Conservation (phyloP, 75 land plant genomes). For the Adiantum capillusveneris region DNA sequence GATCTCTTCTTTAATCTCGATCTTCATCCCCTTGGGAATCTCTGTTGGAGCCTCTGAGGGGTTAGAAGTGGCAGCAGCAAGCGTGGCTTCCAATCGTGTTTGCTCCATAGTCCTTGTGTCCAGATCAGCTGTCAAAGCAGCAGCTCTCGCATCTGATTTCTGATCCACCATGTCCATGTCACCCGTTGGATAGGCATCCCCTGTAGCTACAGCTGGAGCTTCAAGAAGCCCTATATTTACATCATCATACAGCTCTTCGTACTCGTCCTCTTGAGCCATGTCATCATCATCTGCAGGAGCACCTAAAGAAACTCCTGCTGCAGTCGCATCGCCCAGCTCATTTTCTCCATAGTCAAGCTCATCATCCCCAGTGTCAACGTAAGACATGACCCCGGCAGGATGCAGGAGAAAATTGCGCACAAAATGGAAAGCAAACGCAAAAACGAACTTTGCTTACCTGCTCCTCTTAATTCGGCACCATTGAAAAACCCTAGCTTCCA, state of each 20-base stretch:
- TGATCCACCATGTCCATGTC: slow-evolving; percentile 1
- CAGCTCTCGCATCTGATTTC: slow-evolving; percentile 6
- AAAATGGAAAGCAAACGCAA: no score
- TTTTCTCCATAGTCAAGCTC: slow-evolving; percentile 75
- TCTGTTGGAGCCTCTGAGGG: no score
- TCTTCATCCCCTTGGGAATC: no score
- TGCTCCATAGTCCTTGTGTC: neutral
- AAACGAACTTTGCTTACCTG: no score
- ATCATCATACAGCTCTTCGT: slow-evolving; percentile 83
- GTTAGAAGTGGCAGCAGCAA: neutral
- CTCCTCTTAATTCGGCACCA: no score
- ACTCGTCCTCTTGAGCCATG: slow-evolving; percentile 74
- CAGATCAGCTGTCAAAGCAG: neutral
- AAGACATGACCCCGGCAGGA: slow-evolving; percentile 9
- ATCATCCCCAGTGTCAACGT: slow-evolving; percentile 28
- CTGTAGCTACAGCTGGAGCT: slow-evolving; percentile 12
- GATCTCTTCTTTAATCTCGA: neutral
- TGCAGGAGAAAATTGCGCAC: neutral
- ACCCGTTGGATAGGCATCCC: slow-evolving; percentile 5
- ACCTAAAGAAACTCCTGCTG: slow-evolving; percentile 34
- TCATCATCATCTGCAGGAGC: slow-evolving; percentile 55
- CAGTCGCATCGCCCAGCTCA: slow-evolving; percentile 26
- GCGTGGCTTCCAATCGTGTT: neutral
- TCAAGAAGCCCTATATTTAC: slow-evolving; percentile 57
- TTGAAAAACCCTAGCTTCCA: no score